These are phyloP conservation scores for Holtermannia corniformis DNA, from an alignment of 768 basidiomycete species.

Conservation along the genomic window DNA sequence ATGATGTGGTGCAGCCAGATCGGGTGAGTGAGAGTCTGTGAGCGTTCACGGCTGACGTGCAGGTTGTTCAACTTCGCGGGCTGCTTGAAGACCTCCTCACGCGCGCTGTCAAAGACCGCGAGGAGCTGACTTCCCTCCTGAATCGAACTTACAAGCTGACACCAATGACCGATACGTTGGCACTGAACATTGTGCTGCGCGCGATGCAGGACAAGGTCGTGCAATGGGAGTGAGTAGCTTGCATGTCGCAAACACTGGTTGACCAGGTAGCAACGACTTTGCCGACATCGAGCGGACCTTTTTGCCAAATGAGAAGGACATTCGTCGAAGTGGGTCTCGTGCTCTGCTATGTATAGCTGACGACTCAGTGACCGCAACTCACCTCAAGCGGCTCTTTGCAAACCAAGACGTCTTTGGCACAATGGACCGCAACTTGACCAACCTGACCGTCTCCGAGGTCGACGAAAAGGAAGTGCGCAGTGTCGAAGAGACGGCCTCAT, in stretches of 20 bases:
- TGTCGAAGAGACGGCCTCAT: conserved; percentile 1
- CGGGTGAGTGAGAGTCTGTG: conserved; percentile 14
- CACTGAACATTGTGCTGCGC: conserved; percentile 73
- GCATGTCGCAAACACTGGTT: not conserved
- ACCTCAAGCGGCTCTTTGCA: conserved; percentile 43
- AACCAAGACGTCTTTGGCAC: conserved; percentile 35
- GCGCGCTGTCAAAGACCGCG: conserved; percentile 57
- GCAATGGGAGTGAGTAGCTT: conserved; percentile 62
- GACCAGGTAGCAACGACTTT: conserved; percentile 63
- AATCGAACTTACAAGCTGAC: conserved; percentile 74
- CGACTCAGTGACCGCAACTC: conserved; percentile 37
- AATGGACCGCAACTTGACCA: conserved; percentile 31
- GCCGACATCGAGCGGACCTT: conserved; percentile 55
- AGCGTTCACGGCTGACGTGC: not conserved
- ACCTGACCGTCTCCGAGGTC: conserved; percentile 32
- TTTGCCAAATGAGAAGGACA: conserved; percentile 50
- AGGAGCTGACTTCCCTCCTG: conserved; percentile 62
- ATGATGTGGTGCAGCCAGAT: conserved; percentile 33
- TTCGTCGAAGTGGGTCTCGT: conserved; percentile 38
- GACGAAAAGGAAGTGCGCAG: conserved; percentile 33
- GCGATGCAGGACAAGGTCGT: conserved; percentile 87
- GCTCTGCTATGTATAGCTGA: not conserved
- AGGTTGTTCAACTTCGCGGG: conserved; percentile 24
- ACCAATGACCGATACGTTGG: conserved; percentile 70
- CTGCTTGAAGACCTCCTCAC: conserved; percentile 49